phyloP scores from a whole-genome alignment of 2,329 filamentous ascomycete genomes.

The Ophiocordyceps camponoti-leonardi region DNA sequence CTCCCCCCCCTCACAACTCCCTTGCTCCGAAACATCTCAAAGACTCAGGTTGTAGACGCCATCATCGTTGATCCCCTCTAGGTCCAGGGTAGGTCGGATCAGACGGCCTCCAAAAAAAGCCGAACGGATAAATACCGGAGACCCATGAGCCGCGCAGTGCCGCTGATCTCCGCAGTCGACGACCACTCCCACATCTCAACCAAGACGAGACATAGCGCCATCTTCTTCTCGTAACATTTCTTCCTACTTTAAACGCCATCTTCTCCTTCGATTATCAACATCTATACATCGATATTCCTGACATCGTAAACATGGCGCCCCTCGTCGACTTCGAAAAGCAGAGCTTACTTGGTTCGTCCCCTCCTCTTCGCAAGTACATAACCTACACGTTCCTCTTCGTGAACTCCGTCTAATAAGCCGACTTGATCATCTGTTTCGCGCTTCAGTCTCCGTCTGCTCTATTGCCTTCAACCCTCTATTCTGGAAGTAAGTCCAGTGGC shows the following conservation, averaged over 20 bases:
- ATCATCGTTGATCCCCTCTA: not conserved
- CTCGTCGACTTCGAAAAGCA: slow-evolving; percentile 46
- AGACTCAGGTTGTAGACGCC: too few relatives aligned
- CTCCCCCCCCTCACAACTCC: too few relatives aligned
- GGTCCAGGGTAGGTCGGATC: not conserved
- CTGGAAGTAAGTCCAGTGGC: slow-evolving; percentile 66
- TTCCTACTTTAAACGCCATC: not conserved
- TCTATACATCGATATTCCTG: too few relatives aligned
- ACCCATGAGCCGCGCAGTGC: not conserved
- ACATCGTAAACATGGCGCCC: not conserved
- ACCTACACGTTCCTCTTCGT: too few relatives aligned
- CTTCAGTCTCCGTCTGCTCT: slow-evolving; percentile 55
- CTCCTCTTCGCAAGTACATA: too few relatives aligned
- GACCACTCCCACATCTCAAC: not conserved
- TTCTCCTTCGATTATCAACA: not conserved
- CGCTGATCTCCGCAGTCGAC: not conserved
- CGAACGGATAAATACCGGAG: not conserved
- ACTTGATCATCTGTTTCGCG: not conserved
- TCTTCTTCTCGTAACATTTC: too few relatives aligned
- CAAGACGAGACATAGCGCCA: not conserved
- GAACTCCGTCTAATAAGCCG: too few relatives aligned
- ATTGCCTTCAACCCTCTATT: slow-evolving; percentile 97
- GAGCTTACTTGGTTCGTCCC: slow-evolving; percentile 44
- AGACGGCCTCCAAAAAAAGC: not conserved
- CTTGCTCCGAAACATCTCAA: too few relatives aligned